Base-by-base conservation (phyloP, 331 rosid species). In the Acacia concinna region DNA sequence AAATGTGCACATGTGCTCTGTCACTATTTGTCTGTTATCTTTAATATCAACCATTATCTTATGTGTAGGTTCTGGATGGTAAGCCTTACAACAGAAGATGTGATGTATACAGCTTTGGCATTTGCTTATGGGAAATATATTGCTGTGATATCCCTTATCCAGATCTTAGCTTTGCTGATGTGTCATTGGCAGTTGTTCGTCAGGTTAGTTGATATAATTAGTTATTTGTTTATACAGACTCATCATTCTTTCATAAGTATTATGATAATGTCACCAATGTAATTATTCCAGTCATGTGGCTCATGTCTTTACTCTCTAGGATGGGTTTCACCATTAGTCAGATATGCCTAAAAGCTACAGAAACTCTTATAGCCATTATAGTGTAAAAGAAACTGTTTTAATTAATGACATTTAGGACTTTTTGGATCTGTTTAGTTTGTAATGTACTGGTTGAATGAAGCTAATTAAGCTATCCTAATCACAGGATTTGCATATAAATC, bases 91-190 rank as follows among this genome's bases (percentile, higher is more conserved):
- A 89, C 80, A 85, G 96, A 87, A 90, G 95, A 73, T 91, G 97
- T 32, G 99, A 95, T 78, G 99, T 95, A 81, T 95, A 95, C 82
- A 95, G 97, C 89, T 93, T 95, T 79, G 97, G 97, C 72, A 91
- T 95, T 81, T 95, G 99, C 90, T 83, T 95, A 71, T 95, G 97
- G 94, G 99, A 91, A 85, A 88, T 90, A 28, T 93, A 95, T 76
- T 87, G 94, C 64, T 93, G 97, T 6, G 97, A 87, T 73, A 84
- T 86, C 93, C 97, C 97, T 47, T 91, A 88, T 72, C 90, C 95
- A 1, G 89, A 87, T 67, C 91, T 91, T 49, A 91, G 93, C 87
- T 90, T 93, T 23, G 91, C 86, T 27, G 89, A 89, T 7, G 86
- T 87, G 44, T 86, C 97, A 34, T 81, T 88, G 52, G 87, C 90